Conservation (phyloP, 2,329 filamentous ascomycete species). For the Monilinia fructicola region DNA sequence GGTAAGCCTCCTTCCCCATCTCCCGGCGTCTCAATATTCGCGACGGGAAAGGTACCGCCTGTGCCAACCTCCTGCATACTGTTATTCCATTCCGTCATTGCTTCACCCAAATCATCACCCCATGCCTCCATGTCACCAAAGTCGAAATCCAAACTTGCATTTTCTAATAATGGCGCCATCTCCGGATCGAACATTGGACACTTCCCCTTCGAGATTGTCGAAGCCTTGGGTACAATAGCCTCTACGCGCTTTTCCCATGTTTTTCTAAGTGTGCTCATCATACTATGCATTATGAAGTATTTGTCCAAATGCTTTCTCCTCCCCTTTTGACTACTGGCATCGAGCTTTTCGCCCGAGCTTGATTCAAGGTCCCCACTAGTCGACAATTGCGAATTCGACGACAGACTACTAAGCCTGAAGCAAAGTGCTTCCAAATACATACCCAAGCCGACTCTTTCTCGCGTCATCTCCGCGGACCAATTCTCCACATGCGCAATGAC, state of each 20-base stretch:
- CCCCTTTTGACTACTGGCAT: neutral
- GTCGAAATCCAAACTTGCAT: slow-evolving; percentile 22
- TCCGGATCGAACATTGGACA: slow-evolving; percentile 17
- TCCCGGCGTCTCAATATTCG: neutral
- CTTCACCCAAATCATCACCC: neutral
- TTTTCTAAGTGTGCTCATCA: slow-evolving; percentile 9
- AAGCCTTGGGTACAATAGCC: neutral
- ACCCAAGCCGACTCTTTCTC: slow-evolving; percentile 32
- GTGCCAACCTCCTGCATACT: neutral
- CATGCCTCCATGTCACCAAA: slow-evolving; percentile 23
- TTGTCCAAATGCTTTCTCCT: neutral
- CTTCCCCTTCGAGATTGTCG: neutral
- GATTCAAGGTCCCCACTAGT: neutral
- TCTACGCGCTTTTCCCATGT: slow-evolving; percentile 3
- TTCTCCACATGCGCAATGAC: slow-evolving; percentile 32
- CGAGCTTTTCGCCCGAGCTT: neutral
- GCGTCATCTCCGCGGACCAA: slow-evolving; percentile 34
- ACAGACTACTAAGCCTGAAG: slow-evolving; percentile 32
- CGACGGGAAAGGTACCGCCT: neutral
- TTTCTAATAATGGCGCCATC: neutral
- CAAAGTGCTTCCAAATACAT: slow-evolving; percentile 39
- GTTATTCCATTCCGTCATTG: neutral
- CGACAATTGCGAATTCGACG: neutral
- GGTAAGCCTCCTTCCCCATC: neutral
- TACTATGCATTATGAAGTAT: slow-evolving; percentile 6